These are phyloP conservation scores for Marasmius sp. DNA, from an alignment of 1,284 basidiomycete genomes.

Conservation along the genomic window DNA sequence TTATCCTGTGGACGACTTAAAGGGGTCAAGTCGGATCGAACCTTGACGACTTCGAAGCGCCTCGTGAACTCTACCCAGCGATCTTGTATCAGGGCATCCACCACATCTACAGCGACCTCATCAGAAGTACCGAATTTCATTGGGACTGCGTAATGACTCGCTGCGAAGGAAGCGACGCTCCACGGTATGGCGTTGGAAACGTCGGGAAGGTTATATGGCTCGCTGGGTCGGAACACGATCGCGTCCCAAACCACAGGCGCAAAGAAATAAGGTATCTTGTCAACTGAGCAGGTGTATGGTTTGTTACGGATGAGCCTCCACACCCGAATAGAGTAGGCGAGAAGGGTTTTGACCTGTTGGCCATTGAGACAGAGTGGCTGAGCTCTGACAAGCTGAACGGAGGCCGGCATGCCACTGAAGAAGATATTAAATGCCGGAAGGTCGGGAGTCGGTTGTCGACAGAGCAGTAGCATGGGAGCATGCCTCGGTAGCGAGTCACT, in stretches of 20 bases:
- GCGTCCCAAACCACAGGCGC: slow-evolving; percentile 51
- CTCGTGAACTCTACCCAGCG: slow-evolving; percentile 75
- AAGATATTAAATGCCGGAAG: slow-evolving; percentile 59
- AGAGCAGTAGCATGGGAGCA: slow-evolving; percentile 63
- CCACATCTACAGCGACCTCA: slow-evolving; percentile 42
- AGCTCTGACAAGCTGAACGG: slow-evolving; percentile 43
- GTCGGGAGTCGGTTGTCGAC: slow-evolving; percentile 60
- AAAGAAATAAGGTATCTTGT: slow-evolving; percentile 62
- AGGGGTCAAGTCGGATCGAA: slow-evolving; percentile 69
- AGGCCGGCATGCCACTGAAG: slow-evolving; percentile 44
- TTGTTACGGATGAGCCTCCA: slow-evolving; percentile 68
- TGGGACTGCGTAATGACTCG: slow-evolving; percentile 47
- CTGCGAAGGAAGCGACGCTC: slow-evolving; percentile 56
- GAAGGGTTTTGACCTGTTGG: slow-evolving; percentile 46
- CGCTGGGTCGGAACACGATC: slow-evolving; percentile 24
- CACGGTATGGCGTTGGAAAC: slow-evolving; percentile 60
- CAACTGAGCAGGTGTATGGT: slow-evolving; percentile 49
- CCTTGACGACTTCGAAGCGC: slow-evolving; percentile 53
- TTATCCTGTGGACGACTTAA: slow-evolving; percentile 62
- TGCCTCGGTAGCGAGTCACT: slow-evolving; percentile 33
- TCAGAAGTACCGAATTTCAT: slow-evolving; percentile 45
- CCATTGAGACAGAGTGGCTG: slow-evolving; percentile 50
- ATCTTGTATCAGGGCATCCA: slow-evolving; percentile 72
- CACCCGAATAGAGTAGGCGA: slow-evolving; percentile 62
- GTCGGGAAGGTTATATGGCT: slow-evolving; percentile 30